Percentiles rank a stretch among this genome's conserved stretches.
Evolutionary conservation across 257 asterid species (phyloP).

Genomic region (Nemophila menziesii): DNA sequence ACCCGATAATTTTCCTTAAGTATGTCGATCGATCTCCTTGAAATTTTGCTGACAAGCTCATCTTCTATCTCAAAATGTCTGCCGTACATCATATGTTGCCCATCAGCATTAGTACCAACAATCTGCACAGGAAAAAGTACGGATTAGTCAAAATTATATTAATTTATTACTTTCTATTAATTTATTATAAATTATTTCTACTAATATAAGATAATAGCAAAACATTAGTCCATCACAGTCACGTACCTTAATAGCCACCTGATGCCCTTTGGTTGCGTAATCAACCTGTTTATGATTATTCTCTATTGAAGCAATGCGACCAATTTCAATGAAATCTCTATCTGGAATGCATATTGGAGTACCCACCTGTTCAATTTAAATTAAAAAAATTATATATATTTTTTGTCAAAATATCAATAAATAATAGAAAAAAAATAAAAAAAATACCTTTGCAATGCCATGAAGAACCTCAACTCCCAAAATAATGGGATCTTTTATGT

Average conservation of each 20-base stretch:
- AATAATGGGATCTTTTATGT: conserved; percentile 95
- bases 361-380: conserved; percentile 25
- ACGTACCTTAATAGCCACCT: conserved; percentile 86
- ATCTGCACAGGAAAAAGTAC: conserved; percentile 32
- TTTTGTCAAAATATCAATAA: too few species aligned
- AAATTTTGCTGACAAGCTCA: conserved; percentile 90
- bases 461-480: conserved; percentile 85
- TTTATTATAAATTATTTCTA: too few species aligned
- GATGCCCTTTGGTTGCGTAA: conserved; percentile 81
- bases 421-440: conserved; percentile 4
- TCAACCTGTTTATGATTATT: conserved; percentile 84
- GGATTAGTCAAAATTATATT: too few species aligned
- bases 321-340: conserved; percentile 72
- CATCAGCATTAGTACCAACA: conserved; percentile 70
- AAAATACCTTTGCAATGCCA: conserved; percentile 66
- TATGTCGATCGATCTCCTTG: conserved; percentile 76
- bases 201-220: too few species aligned
- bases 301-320: conserved; percentile 82
- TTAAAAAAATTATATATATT: too few species aligned
- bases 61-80: conserved; percentile 89
- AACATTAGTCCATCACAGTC: too few species aligned
- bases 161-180: too few species aligned
- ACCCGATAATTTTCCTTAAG: conserved; percentile 87
- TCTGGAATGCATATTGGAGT: conserved; percentile 89
- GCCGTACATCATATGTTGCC: conserved; percentile 92